Base-by-base conservation (phyloP, 2,329 filamentous ascomycete genomes). In the Fusarium vanettenii region DNA sequence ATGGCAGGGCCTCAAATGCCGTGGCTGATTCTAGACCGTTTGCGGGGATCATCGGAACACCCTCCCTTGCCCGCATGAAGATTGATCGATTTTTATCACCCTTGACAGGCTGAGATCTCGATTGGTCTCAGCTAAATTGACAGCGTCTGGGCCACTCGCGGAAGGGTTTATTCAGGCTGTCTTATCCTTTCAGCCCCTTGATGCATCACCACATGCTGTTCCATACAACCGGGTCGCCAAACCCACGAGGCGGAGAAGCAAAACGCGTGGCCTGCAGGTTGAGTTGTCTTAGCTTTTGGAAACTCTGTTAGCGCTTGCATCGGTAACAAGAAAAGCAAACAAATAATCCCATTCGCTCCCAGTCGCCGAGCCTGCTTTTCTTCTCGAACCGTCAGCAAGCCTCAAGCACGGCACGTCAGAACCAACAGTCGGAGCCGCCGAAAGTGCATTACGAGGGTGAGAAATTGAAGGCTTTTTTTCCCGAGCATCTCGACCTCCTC, bases 21-120 rank as follows among this genome's bases (percentile, higher is more conserved):
- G 59, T 67, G 69, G 72, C 72, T 70, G 65, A 3, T 41, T 64
- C 72, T 75, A 75, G 72, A 75, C 69, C 60, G 48, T 72, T 75
- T 75, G 72, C 72, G 72, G 72, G 72, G 72, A 43, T n/a, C 33
- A 39, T n/a, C 25, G 29, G 10, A 62, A 22, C 31, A 29, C 22
- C n/a, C 41, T 35, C 11, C 39, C 41, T 37, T 35, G n/a, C 55
- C 20, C 57, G 50, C 22, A 60, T 37, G 52, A 57, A 57, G 52
- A 33, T 39, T 37, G 33, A 29, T 59, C 55, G n/a, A 31, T 52
- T 52, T 52, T 37, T 27, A 59, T 27, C 5, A 64, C 29, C 11
- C 62, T 39, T 20, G 18, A 37, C 33, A 8, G 16, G 37, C 56
- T 41, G 60, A 66, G 60, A 52, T 64, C 37, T 64, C 45, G 48